Percentiles rank a stretch among this genome's conserved stretches.
Conservation (phyloP, 1,284 basidiomycete genomes). For the Ceratobasidium sp. region DNA sequence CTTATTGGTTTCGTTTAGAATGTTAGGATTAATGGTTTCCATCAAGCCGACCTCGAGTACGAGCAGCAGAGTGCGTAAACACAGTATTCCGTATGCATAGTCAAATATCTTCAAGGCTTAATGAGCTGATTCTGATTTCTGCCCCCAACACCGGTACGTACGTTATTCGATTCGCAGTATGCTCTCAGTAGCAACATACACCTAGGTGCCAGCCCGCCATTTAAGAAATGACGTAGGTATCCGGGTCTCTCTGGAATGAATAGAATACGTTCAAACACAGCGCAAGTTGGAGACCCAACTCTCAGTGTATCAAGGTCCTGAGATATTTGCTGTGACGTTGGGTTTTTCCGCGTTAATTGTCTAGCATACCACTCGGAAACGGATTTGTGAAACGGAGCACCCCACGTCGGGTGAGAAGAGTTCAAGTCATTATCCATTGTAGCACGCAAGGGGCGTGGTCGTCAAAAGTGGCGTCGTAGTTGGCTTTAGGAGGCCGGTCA, state of each 20-base stretch:
- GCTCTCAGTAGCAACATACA: constrained; percentile 2
- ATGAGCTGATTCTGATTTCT: background rate
- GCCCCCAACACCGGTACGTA: background rate
- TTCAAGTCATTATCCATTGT: too few relatives aligned
- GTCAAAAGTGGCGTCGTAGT: too few relatives aligned
- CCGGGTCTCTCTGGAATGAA: background rate
- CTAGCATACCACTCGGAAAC: too few relatives aligned
- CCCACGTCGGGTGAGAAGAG: too few relatives aligned
- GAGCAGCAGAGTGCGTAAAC: background rate
- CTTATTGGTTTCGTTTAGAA: background rate
- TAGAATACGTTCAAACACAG: background rate
- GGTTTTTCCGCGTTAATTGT: too few relatives aligned
- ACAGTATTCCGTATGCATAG: background rate
- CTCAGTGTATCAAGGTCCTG: background rate
- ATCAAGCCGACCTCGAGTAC: background rate
- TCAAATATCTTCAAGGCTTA: background rate
- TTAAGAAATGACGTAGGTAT: background rate
- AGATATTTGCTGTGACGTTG: background rate
- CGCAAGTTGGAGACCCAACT: background rate
- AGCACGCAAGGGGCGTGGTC: too few relatives aligned
- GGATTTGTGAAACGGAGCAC: too few relatives aligned
- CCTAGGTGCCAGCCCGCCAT: background rate
- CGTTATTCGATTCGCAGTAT: constrained; percentile 1
- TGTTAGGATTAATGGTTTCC: background rate
- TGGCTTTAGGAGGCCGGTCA: too few relatives aligned